Percentiles rank a stretch among this genome's conserved stretches.
These are phyloP conservation scores for Emydomyces testavorans DNA, from an alignment of 2,329 filamentous ascomycete species.

Conservation along the genomic window DNA sequence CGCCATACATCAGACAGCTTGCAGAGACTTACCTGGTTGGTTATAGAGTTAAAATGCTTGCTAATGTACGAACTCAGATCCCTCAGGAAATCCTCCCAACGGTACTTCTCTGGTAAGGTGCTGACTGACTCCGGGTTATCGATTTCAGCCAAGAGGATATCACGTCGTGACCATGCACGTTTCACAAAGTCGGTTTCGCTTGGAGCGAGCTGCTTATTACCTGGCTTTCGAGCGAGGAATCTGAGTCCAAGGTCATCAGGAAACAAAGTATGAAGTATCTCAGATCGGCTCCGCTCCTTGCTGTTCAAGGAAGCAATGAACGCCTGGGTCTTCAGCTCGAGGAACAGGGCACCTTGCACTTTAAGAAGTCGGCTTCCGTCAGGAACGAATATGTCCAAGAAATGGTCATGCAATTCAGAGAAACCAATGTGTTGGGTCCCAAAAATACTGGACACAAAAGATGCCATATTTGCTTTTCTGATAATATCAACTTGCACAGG, in stretches of 20 bases:
- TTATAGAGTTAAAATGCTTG: constrained; percentile 46
- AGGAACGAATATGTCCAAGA: constrained; percentile 53
- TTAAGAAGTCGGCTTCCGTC: constrained; percentile 48
- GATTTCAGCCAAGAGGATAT: constrained; percentile 46
- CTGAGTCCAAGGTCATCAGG: constrained; percentile 45
- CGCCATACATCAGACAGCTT: background rate
- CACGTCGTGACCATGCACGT: constrained; percentile 43
- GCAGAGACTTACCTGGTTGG: constrained; percentile 32
- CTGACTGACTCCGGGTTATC: constrained; percentile 40
- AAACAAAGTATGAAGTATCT: constrained; percentile 50
- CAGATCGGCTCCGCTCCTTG: constrained; percentile 43
- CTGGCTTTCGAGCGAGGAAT: constrained; percentile 44
- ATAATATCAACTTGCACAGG: constrained; percentile 47
- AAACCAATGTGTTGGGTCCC: constrained; percentile 54
- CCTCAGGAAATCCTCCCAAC: constrained; percentile 52
- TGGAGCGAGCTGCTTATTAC: constrained; percentile 43
- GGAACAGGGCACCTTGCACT: constrained; percentile 48
- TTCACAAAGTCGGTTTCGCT: constrained; percentile 51
- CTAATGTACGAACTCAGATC: constrained; percentile 48
- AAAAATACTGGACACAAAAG: constrained; percentile 53
- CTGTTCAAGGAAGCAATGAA: constrained; percentile 52
- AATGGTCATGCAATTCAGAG: constrained; percentile 51
- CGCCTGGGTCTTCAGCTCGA: constrained; percentile 56
- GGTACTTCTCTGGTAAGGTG: constrained; percentile 47
- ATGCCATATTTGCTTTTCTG: constrained; percentile 53